Percentiles rank a stretch among this genome's conserved stretches.
These are phyloP conservation scores for Cryptococcus sp. DNA, from an alignment of 1,284 basidiomycete species.

Conservation along the genomic window DNA sequence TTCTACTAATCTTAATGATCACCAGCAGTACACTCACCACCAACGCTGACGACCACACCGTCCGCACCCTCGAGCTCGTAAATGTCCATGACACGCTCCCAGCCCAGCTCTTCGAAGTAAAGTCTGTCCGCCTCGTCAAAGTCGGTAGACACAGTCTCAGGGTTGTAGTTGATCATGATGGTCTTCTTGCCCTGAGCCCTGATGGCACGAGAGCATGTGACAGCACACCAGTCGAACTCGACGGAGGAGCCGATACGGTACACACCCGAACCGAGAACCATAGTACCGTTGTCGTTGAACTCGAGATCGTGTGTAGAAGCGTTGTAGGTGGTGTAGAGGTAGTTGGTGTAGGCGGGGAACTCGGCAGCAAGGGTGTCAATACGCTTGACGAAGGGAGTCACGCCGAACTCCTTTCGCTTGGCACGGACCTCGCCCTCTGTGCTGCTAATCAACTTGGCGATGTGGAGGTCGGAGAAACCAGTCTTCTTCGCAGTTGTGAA, in stretches of 20 bases:
- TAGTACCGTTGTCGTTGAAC: constrained; percentile 95
- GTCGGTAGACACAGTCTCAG: constrained; percentile 98
- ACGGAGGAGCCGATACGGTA: constrained; percentile 98
- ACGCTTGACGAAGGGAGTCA: constrained; percentile 98
- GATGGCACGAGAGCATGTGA: constrained; percentile 91
- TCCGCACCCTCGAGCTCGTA: constrained; percentile 93
- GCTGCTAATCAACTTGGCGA: constrained; percentile 70
- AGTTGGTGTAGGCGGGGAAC: constrained; percentile 98
- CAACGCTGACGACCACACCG: constrained; percentile 95
- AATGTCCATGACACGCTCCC: constrained; percentile 99
- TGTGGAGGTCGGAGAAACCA: constrained; percentile 94
- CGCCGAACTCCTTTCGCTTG: constrained; percentile 78
- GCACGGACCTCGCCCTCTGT: constrained; percentile 72
- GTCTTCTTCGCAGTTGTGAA: constrained; percentile 82
- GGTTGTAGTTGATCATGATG: constrained; percentile 99
- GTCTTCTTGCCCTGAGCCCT: constrained; percentile 90
- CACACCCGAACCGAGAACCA: constrained; percentile 98
- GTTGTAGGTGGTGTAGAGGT: constrained; percentile 99
- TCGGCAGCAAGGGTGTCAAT: constrained; percentile 99
- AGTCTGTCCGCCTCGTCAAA: constrained; percentile 98
- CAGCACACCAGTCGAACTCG: constrained; percentile 99
- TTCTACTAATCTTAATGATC: neutral
- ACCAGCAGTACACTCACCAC: constrained; percentile 62
- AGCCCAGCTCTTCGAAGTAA: constrained; percentile 98
- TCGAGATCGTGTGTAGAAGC: constrained; percentile 93